phyloP scores from a whole-genome alignment of 192 early-diverging fungal species.

The Rhizophagus clarus region DNA sequence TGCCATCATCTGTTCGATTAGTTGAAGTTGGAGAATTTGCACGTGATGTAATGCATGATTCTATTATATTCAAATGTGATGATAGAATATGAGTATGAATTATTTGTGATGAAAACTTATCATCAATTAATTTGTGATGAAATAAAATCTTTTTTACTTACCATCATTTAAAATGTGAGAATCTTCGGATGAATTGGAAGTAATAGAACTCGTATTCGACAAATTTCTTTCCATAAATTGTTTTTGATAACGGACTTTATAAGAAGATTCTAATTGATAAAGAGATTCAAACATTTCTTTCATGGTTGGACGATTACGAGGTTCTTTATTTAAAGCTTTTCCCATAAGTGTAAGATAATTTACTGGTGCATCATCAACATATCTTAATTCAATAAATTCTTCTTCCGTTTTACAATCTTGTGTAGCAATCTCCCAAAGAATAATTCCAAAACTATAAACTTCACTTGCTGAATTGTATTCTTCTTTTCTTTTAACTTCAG shows the following conservation, averaged over 20 bases:
- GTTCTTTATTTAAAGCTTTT: neutral
- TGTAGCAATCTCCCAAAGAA: constrained; percentile 1
- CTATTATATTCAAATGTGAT: neutral
- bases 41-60: neutral
- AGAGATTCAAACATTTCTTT: neutral
- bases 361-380: neutral
- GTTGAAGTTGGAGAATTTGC: neutral
- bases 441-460: neutral
- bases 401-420: neutral
- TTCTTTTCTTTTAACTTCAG: neutral
- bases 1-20: too few species aligned
- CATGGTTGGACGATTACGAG: neutral
- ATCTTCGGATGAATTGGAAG: neutral
- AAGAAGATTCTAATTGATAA: neutral
- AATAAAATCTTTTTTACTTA: neutral
- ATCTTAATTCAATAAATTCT: neutral
- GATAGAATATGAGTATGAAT: too few species aligned
- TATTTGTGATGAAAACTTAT: neutral
- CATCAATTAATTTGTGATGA: neutral
- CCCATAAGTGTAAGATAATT: neutral
- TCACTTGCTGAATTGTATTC: neutral
- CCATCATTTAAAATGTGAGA: neutral
- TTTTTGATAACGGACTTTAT: neutral
- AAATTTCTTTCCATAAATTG: neutral
- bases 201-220: neutral